These are phyloP conservation scores for Verticillium zaregamsianum DNA, from an alignment of 2,329 filamentous ascomycete genomes.

Conservation along the genomic window DNA sequence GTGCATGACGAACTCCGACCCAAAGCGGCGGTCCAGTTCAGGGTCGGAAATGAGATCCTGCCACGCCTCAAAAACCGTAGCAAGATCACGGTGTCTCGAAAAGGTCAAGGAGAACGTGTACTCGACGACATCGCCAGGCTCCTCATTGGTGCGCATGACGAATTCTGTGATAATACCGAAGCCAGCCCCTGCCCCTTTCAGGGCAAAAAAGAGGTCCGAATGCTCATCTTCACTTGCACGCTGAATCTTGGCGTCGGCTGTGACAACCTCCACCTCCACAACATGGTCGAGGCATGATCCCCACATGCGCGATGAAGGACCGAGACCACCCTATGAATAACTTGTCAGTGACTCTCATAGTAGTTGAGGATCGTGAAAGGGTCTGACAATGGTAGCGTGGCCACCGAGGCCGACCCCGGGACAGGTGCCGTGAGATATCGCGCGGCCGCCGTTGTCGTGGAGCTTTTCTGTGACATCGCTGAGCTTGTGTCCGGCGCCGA, in stretches of 20 bases:
- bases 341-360: background rate
- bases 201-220: conserved; percentile 50
- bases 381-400: conserved; percentile 50
- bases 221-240: conserved; percentile 43
- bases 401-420: conserved; percentile 56
- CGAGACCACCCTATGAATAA: conserved; percentile 46
- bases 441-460: conserved; percentile 47
- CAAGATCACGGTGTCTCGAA: conserved; percentile 41
- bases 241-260: conserved; percentile 47
- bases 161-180: conserved; percentile 57
- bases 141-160: conserved; percentile 49
- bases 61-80: conserved; percentile 51
- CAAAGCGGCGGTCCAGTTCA: conserved; percentile 53
- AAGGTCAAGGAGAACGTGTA: conserved; percentile 54
- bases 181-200: conserved; percentile 52
- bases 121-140: conserved; percentile 51
- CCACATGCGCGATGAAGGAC: conserved; percentile 57
- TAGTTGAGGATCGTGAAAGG: conserved; percentile 1
- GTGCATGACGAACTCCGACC: conserved; percentile 50
- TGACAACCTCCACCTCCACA: conserved; percentile 51
- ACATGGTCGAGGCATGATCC: conserved; percentile 52
- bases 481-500: conserved; percentile 50
- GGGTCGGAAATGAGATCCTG: conserved; percentile 52
- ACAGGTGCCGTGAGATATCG: conserved; percentile 56
- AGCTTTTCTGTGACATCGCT: conserved; percentile 46